Evolutionary conservation across 2,329 filamentous ascomycete genomes (phyloP), one percentile per base, ranked within the genome.

Genomic region (Colletotrichum sp.): DNA sequence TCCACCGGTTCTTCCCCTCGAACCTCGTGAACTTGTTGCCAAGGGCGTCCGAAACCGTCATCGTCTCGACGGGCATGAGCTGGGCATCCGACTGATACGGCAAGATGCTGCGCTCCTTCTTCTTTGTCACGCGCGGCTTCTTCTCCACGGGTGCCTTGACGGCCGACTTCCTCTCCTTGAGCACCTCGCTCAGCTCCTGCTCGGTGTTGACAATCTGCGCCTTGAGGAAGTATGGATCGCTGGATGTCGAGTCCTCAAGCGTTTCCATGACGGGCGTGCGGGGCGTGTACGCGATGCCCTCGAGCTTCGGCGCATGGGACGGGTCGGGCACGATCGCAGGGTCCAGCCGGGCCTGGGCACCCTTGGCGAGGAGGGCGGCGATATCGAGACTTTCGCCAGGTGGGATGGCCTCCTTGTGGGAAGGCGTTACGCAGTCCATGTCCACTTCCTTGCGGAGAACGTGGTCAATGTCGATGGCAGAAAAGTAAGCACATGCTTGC

Each of bases 381-480:
- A 99, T 98, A 82, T 98, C 96, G 10, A 99, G 84, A 76, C 92
- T 96, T 85, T 98, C 96, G 43, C 97, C 97, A 3, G 93, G 94
- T 0, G 94, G 90, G 56, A 99, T 98, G 34, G 93, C 89, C 1
- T 90, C 89, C 0, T 91, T 90, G 83, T 99, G 94, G 58, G 94
- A 97, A 1, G 97, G 97, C 1, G 97, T 99, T 58, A 98, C 86
- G 83, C 97, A 99, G 81, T 98, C 94, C 95, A 99, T 98, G 83
- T 99, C 94, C 6, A 99, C 97, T 84, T 99, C 97, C 83, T 99
- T 99, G 67, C 97, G 92, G n/a, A 99, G 89, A 5, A 99, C 96
- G 80, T 95, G 93, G 81, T 99, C 97, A 78, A 99, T 95, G 81
- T 99, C 97, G 8, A 99, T 92, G 5, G 97, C 96, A 1, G 95